Conservation (phyloP, 495 filamentous ascomycete genomes). For the Darksidea phi region DNA sequence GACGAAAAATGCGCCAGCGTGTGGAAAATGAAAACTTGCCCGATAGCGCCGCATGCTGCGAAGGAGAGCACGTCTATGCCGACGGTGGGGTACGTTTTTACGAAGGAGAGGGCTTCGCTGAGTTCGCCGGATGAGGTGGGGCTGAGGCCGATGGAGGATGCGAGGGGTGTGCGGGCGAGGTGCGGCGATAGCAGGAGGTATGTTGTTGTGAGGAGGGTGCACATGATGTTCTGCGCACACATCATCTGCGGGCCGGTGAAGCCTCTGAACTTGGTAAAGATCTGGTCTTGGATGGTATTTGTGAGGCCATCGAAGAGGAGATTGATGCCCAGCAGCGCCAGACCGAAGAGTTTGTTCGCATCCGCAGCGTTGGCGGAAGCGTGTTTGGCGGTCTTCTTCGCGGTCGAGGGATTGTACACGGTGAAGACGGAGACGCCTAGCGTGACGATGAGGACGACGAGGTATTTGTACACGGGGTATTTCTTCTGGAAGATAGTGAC, state of each 20-base stretch:
- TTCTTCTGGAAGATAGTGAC: conserved; percentile 84
- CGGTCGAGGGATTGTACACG: conserved; percentile 71
- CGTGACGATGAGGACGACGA: conserved; percentile 86
- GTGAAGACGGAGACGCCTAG: conserved; percentile 94
- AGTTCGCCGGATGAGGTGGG: conserved; percentile 66
- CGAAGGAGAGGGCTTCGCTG: conserved; percentile 72
- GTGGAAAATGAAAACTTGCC: conserved; percentile 98
- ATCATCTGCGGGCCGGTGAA: conserved; percentile 98
- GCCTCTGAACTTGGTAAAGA: conserved; percentile 73
- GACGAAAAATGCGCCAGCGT: conserved; percentile 89
- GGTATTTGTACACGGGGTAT: conserved; percentile 96
- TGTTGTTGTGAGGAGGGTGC: conserved; percentile 65
- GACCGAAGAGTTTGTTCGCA: conserved; percentile 59
- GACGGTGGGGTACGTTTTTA: conserved; percentile 72
- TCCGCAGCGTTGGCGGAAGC: conserved; percentile 47
- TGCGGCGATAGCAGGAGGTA: conserved; percentile 80
- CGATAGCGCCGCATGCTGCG: conserved; percentile 86
- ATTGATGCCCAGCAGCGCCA: conserved; percentile 85
- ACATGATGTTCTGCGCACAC: conserved; percentile 92
- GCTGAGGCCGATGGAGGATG: conserved; percentile 67
- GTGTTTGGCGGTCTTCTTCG: conserved; percentile 60
- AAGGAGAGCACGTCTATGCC: conserved; percentile 85
- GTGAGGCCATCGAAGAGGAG: conserved; percentile 93
- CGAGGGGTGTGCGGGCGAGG: conserved; percentile 62
- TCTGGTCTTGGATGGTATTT: conserved; percentile 94